Conservation (phyloP, 1,284 basidiomycete species). For the Sporisorium exsertum region DNA sequence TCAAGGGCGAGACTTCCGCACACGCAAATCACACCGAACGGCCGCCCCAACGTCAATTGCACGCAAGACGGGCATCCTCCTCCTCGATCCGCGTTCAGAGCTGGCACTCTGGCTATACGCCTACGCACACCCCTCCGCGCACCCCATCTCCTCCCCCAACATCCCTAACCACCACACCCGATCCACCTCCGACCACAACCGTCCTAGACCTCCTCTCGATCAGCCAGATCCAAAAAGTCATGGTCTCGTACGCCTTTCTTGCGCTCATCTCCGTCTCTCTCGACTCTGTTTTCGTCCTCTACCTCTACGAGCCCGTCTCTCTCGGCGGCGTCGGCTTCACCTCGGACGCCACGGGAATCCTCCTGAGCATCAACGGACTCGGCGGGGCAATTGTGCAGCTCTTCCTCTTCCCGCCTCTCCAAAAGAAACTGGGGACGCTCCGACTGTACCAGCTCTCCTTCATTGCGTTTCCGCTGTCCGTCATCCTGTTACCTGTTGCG, state of each 20-base stretch:
- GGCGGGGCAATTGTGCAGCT: constrained; percentile 65
- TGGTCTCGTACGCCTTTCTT: constrained; percentile 48
- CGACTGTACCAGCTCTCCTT: constrained; percentile 65
- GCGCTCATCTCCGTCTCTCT: constrained; percentile 41
- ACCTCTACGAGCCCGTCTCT: constrained; percentile 47
- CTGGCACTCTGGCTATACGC: constrained; percentile 43
- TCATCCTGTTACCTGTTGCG: constrained; percentile 64
- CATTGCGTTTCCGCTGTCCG: constrained; percentile 64
- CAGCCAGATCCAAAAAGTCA: constrained; percentile 59
- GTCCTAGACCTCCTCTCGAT: constrained; percentile 33
- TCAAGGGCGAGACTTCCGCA: not conserved
- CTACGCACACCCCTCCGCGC: constrained; percentile 15
- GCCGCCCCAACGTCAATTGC: not conserved
- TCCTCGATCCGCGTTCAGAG: constrained; percentile 22
- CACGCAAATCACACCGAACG: not conserved
- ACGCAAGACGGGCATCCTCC: constrained; percentile 12
- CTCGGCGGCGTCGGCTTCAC: constrained; percentile 49
- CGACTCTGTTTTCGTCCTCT: constrained; percentile 54
- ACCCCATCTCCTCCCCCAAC: constrained; percentile 4
- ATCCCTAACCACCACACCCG: too few species aligned
- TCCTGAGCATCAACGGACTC: constrained; percentile 65
- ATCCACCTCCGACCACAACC: not conserved
- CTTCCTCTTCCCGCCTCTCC: constrained; percentile 69
- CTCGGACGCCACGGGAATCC: constrained; percentile 40
- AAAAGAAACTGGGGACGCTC: constrained; percentile 65